These are phyloP conservation scores for Cordyceps fumosorosea DNA, from an alignment of 2,329 filamentous ascomycete species.

Conservation along the genomic window DNA sequence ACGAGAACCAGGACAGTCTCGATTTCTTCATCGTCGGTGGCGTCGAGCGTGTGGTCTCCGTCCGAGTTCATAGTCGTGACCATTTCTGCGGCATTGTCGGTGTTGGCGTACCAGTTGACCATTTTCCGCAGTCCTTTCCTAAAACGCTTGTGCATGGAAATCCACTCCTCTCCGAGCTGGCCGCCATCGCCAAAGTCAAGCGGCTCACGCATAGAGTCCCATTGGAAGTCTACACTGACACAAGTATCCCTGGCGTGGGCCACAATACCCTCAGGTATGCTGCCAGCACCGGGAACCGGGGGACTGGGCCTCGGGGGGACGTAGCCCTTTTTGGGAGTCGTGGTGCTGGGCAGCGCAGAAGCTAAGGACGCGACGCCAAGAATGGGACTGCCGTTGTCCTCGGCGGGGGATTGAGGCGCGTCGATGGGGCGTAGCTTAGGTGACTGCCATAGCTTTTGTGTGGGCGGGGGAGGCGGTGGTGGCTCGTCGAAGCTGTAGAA, in stretches of 20 bases:
- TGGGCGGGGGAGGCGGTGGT: slow-evolving; percentile 18
- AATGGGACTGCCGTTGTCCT: slow-evolving; percentile 20
- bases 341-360: slow-evolving; percentile 26
- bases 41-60: slow-evolving; percentile 23
- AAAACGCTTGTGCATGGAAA: slow-evolving; percentile 87
- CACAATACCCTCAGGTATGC: slow-evolving; percentile 83
- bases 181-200: slow-evolving; percentile 84
- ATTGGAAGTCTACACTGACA: slow-evolving; percentile 82
- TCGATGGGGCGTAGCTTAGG: slow-evolving; percentile 7
- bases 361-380: slow-evolving; percentile 26
- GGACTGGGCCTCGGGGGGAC: slow-evolving; percentile 73
- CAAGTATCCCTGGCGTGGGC: slow-evolving; percentile 85
- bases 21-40: slow-evolving; percentile 43
- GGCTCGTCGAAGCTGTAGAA: slow-evolving; percentile 29
- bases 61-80: slow-evolving; percentile 33
- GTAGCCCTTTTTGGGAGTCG: slow-evolving; percentile 46
- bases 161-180: slow-evolving; percentile 89
- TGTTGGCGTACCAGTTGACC: slow-evolving; percentile 72
- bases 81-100: slow-evolving; percentile 44
- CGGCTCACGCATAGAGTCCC: slow-evolving; percentile 81
- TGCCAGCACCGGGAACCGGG: slow-evolving; percentile 70
- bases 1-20: slow-evolving; percentile 82
- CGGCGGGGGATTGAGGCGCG: slow-evolving; percentile 17
- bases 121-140: slow-evolving; percentile 70
- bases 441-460: slow-evolving; percentile 7